These are phyloP conservation scores for Rhizopus arrhizus DNA, from an alignment of 371 early-diverging fungal genomes.

Conservation along the genomic window DNA sequence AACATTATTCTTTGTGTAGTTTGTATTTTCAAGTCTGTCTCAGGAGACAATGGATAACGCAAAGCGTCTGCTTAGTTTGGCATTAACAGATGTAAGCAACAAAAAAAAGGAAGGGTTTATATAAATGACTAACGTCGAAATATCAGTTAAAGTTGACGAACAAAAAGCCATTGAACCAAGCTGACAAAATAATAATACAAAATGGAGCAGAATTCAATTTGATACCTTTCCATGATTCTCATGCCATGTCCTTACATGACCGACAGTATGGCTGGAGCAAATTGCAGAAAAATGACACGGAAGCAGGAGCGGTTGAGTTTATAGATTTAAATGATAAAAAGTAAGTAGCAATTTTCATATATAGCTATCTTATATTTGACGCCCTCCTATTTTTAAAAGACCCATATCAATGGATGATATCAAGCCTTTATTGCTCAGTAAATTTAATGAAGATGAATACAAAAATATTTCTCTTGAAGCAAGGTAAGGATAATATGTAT, in stretches of 20 bases:
- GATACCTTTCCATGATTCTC: conserved; percentile 37
- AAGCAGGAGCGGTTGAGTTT: background rate
- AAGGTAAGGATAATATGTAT: conserved; percentile 23
- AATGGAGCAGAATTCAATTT: conserved; percentile 10
- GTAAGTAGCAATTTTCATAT: background rate
- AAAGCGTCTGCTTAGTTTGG: conserved; percentile 24
- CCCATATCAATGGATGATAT: conserved; percentile 14
- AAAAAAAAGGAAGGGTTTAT: background rate
- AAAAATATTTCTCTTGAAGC: conserved; percentile 33
- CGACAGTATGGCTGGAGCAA: conserved; percentile 37
- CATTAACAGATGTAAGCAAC: conserved; percentile 31
- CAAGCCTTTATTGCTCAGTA: conserved; percentile 15
- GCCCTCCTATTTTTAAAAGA: background rate
- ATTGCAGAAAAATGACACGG: conserved; percentile 4
- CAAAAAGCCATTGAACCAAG: conserved; percentile 23
- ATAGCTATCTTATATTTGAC: background rate
- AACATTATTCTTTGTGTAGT: conserved; percentile 13
- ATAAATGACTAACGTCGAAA: background rate
- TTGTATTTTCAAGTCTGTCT: conserved; percentile 29
- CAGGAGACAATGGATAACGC: conserved; percentile 26
- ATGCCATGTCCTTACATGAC: conserved; percentile 31
- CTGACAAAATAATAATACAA: conserved; percentile 27
- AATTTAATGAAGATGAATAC: conserved; percentile 11
- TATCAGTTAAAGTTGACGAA: conserved; percentile 25
- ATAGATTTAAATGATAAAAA: background rate